Evolutionary conservation across 2,329 filamentous ascomycete genomes (phyloP), one percentile per base, ranked within the genome.

Genomic region (Pyricularia sp.): DNA sequence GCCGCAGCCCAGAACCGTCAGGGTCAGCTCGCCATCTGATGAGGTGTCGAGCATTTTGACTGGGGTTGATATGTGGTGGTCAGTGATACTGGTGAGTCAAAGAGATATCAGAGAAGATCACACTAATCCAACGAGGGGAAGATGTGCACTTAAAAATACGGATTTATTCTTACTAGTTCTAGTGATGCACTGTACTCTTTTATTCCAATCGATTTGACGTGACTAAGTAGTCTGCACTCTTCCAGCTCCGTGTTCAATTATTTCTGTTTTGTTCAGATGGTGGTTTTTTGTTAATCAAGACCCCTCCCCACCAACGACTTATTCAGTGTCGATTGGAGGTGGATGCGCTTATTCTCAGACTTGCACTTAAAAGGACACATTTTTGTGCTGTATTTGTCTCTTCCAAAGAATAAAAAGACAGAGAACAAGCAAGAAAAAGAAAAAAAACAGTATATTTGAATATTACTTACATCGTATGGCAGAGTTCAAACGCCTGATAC

Each of bases 1-100:
- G 69, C 90, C 91, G 75, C 90, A 94, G 71, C 91, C 91, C 66
- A 96, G 81, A 67, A 94, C 85, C 67, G 90, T 85, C 78, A 96
- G 82, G 69, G 89, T 93, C 68, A 92, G 82, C 70, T 64, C 63
- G 33, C 19, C n/a, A 24, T 55, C 49, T 35, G 62, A 22, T 28
- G 55, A 12, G 5, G 62, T 64, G 31, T 64, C 53, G 3, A 33
- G 31, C 63, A 64, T 64, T 16, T 44, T 60, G 49, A 26, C 12
- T 57, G 31, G 7, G 12, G 19, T 13, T 13, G 28, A 13, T 19
- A 57, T 2, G 22, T 26, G 55, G 55, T 13, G 4, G 60, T 62
- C 30, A 19, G 30, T 40, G 30, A 22, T 33, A 19, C 19, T 35
- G 19, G 40, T 35, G 59, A 61, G n/a, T 24, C 9, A n/a, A 8